Evolutionary conservation across 164 flowering plant species (phyloP).

Genomic region (Magnolia changhungtana): DNA sequence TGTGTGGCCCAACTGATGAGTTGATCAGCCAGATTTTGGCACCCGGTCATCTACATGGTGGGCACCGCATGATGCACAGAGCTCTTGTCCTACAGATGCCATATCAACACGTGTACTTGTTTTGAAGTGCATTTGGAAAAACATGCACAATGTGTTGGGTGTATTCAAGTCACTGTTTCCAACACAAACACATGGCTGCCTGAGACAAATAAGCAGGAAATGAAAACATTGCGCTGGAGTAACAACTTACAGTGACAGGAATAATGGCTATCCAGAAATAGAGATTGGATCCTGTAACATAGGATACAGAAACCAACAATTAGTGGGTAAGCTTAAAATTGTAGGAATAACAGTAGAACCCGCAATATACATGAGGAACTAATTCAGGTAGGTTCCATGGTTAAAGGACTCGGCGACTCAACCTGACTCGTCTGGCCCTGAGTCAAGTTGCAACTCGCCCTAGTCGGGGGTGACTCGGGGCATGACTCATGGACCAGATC

Average conservation of each 20-base stretch:
- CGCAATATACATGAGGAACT: neutral
- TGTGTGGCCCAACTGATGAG: neutral
- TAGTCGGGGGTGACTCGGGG: too few species aligned
- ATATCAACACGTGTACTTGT: neutral
- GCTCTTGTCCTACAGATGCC: neutral
- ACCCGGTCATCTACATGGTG: too few species aligned
- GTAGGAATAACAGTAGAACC: neutral
- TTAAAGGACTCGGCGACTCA: too few species aligned
- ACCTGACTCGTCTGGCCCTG: too few species aligned
- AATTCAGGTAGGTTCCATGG: too few species aligned
- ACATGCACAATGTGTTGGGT: neutral
- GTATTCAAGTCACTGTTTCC: neutral
- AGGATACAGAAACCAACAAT: neutral
- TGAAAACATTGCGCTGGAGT: neutral
- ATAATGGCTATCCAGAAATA: slow-evolving; percentile 98
- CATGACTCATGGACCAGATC: too few species aligned
- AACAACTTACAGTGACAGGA: slow-evolving; percentile 71
- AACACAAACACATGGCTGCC: neutral
- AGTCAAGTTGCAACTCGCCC: too few species aligned
- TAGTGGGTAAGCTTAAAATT: neutral
- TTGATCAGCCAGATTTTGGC: neutral
- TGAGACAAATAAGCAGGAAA: neutral
- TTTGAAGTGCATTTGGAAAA: neutral
- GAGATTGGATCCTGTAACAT: slow-evolving; percentile 82
- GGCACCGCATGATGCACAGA: neutral